Evolutionary conservation across 164 flowering plant genomes (phyloP).

Genomic region (Dillenia suffruticosa): DNA sequence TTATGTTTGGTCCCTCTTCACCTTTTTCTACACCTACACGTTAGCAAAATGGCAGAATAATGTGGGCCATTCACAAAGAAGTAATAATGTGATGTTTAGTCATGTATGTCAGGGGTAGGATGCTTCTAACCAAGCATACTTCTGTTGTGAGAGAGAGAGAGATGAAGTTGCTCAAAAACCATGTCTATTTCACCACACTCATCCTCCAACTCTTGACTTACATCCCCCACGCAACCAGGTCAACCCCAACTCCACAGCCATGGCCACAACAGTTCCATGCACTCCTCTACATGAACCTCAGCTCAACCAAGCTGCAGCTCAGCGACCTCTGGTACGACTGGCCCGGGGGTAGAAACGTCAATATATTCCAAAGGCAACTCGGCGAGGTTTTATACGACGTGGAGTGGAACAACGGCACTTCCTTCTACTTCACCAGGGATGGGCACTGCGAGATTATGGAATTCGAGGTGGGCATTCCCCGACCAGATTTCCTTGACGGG

Average conservation of each 20-base stretch:
- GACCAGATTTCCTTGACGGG: slow-evolving; percentile 35
- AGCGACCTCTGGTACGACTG: slow-evolving; percentile 36
- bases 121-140: too few relatives aligned
- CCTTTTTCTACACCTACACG: too few relatives aligned
- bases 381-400: slow-evolving; percentile 27
- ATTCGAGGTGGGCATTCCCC: slow-evolving; percentile 32
- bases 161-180: background rate
- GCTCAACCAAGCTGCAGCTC: slow-evolving; percentile 8
- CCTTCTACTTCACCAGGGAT: slow-evolving; percentile 30
- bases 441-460: slow-evolving; percentile 13
- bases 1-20: too few relatives aligned
- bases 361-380: slow-evolving; percentile 31
- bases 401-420: slow-evolving; percentile 47
- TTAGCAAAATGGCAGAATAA: too few relatives aligned
- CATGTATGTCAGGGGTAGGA: too few relatives aligned
- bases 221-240: background rate
- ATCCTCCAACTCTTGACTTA: background rate
- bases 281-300: slow-evolving; percentile 19
- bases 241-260: slow-evolving; percentile 17
- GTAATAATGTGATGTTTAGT: too few relatives aligned
- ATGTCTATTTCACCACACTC: background rate
- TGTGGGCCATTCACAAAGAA: too few relatives aligned
- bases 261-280: slow-evolving; percentile 37
- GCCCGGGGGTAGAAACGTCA: slow-evolving; percentile 37
- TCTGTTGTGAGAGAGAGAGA: background rate